Base-by-base conservation (phyloP, 2,329 filamentous ascomycete species). In the Aureobasidium pullulans region DNA sequence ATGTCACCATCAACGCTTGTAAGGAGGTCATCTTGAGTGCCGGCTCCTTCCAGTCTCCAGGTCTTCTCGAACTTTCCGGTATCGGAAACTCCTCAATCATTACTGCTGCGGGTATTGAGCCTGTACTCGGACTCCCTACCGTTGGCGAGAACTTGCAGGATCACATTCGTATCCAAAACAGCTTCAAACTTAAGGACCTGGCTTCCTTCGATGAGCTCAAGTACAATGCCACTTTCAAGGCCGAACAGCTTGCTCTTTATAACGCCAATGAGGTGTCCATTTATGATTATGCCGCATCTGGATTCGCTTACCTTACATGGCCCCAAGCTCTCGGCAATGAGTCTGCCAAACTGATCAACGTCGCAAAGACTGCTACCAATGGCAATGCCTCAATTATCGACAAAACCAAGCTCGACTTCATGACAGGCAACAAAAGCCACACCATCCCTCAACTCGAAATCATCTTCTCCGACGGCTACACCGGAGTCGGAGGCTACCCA, bases 41-140 rank as follows among this genome's bases (percentile, higher is more conserved):
- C 0, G 84, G 84, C 0, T 77, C 75, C 16, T 71, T 81, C 34
- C 76, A 77, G 65, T 82, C 80, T n/a, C 84, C 78, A 2, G 80
- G 78, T 67, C 70, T 83, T 15, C 76, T 81, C 11, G 83, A 86
- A 62, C 72, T 85, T 2, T 84, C 81, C 0, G 84, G 84, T 0
- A 75, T 86, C 29, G 84, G 83, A 2, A 71, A 53, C 29, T 44
- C 54, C 37, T 53, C 50, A 2, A 46, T 79, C 4, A 70, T 81
- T 9, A 64, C 70, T 16, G 66, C 68, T 1, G 73, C 72, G 2
- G 73, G 75, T 1, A 74, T 80, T 37, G 62, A 71, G 4, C 62
- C 71, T 5, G 19, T 56, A 13, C 32, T 75, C 36, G 65, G 79
- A 6, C 75, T 73, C 40, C 65, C 69, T 1, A 71, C 71, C 11